phyloP scores from a whole-genome alignment of 495 filamentous ascomycete species.

The Tuber microsphaerosporum region DNA sequence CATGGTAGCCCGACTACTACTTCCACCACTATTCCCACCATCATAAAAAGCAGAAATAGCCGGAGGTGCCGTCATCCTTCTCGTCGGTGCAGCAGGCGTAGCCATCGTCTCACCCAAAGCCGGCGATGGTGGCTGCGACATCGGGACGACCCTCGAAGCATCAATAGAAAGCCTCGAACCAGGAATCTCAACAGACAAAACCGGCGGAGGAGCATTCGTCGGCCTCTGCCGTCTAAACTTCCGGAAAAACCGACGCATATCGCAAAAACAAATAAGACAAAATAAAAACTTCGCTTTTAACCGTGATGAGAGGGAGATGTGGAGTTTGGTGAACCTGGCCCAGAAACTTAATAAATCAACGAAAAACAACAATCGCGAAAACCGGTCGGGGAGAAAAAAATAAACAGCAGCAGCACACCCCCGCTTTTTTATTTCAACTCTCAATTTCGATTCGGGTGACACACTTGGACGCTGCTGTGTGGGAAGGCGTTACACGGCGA shows the following conservation, averaged over 20 bases:
- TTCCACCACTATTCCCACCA: not conserved
- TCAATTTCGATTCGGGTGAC: not conserved
- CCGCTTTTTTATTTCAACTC: not conserved
- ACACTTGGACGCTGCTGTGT: not conserved
- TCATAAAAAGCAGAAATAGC: not conserved
- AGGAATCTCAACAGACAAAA: not conserved
- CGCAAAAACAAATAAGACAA: not conserved
- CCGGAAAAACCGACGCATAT: not conserved
- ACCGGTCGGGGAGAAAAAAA: not conserved
- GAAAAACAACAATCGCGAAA: not conserved
- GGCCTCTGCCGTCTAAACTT: not conserved
- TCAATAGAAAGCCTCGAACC: not conserved
- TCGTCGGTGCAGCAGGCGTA: not conserved
- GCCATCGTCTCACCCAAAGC: not conserved
- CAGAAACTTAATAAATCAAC: not conserved
- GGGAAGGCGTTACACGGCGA: not conserved
- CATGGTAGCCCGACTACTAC: not conserved
- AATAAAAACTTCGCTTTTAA: not conserved
- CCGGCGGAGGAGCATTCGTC: not conserved
- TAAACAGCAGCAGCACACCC: not conserved
- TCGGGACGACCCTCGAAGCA: not conserved
- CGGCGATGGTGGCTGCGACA: not conserved
- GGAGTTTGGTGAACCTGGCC: not conserved
- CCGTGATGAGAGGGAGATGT: not conserved
- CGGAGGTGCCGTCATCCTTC: not conserved